Percentiles rank a stretch among this genome's conserved stretches.
These are phyloP conservation scores for Pseudonitzschia pungens DNA, from an alignment of 108 stramenopile genomes.

Conservation along the genomic window DNA sequence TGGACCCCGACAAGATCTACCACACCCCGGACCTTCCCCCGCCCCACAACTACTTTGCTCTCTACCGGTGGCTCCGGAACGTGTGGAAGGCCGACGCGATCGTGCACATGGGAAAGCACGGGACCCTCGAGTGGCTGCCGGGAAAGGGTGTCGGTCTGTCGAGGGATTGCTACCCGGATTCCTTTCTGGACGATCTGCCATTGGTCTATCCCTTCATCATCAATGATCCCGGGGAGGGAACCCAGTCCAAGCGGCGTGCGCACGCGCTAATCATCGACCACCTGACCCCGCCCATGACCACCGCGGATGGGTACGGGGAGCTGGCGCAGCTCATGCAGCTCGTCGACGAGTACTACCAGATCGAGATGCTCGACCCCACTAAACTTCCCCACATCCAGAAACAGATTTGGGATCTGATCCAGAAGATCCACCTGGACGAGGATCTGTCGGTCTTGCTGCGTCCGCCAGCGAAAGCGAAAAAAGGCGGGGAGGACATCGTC, in stretches of 20 bases:
- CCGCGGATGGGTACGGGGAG: conserved; percentile 10
- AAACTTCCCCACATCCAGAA: conserved; percentile 2
- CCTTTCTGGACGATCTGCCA: conserved; percentile 9
- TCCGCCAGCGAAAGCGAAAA: too few relatives aligned
- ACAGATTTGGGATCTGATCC: conserved; percentile 12
- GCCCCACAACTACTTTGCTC: conserved; percentile 9
- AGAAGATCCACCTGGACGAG: conserved; percentile 5
- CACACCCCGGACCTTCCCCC: conserved; percentile 13
- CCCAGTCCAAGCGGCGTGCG: conserved; percentile 14
- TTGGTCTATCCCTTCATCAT: conserved; percentile 12
- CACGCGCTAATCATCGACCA: conserved; percentile 14
- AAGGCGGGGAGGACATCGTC: too few relatives aligned
- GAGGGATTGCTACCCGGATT: conserved; percentile 7
- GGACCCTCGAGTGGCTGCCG: conserved; percentile 11
- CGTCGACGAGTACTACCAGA: conserved; percentile 14
- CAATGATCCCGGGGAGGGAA: conserved; percentile 12
- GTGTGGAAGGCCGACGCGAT: conserved; percentile 8
- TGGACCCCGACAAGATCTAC: conserved; percentile 18
- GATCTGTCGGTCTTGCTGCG: conserved; percentile 5
- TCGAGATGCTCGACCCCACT: conserved; percentile 16
- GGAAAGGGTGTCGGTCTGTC: conserved; percentile 12
- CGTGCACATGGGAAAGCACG: conserved; percentile 13
- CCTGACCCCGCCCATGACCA: conserved; percentile 12
- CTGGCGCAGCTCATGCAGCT: conserved; percentile 17
- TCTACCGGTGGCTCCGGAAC: conserved; percentile 4